Percentiles rank a stretch among this genome's conserved stretches.
These are phyloP conservation scores for Colletotrichum liriopes DNA, from an alignment of 2,329 filamentous ascomycete genomes.

Conservation along the genomic window DNA sequence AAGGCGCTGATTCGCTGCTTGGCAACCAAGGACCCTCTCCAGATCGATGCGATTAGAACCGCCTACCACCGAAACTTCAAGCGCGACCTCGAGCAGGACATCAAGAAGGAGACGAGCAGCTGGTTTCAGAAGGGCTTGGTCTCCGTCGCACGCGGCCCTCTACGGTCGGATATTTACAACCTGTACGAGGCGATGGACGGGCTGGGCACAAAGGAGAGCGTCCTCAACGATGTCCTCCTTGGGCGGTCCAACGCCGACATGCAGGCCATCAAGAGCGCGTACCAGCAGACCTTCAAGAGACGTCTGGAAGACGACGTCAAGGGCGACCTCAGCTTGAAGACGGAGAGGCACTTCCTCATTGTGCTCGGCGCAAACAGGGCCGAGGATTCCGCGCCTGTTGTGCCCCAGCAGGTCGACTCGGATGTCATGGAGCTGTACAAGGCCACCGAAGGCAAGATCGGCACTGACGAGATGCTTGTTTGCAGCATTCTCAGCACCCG, in stretches of 20 bases:
- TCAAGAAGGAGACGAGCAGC: slow-evolving; percentile 83
- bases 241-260: slow-evolving; percentile 90
- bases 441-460: slow-evolving; percentile 80
- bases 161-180: slow-evolving; percentile 81
- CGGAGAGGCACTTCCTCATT: slow-evolving; percentile 87
- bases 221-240: slow-evolving; percentile 90
- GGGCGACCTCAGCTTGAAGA: slow-evolving; percentile 88
- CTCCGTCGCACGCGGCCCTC: slow-evolving; percentile 83
- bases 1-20: slow-evolving; percentile 80
- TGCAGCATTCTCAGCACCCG: slow-evolving; percentile 83
- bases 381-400: slow-evolving; percentile 83
- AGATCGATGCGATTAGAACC: slow-evolving; percentile 78
- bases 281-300: slow-evolving; percentile 76
- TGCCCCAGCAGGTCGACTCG: slow-evolving; percentile 80
- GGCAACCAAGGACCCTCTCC: slow-evolving; percentile 81
- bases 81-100: slow-evolving; percentile 81
- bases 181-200: slow-evolving; percentile 83
- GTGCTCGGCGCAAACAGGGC: slow-evolving; percentile 81
- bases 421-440: slow-evolving; percentile 85
- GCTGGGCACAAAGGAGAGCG: slow-evolving; percentile 86
- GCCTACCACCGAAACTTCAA: slow-evolving; percentile 77
- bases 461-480: slow-evolving; percentile 82
- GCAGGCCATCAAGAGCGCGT: slow-evolving; percentile 85
- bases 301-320: slow-evolving; percentile 81
- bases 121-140: slow-evolving; percentile 84